These are phyloP conservation scores for Moniliella sp. DNA, from an alignment of 1,284 basidiomycete genomes.

Conservation along the genomic window DNA sequence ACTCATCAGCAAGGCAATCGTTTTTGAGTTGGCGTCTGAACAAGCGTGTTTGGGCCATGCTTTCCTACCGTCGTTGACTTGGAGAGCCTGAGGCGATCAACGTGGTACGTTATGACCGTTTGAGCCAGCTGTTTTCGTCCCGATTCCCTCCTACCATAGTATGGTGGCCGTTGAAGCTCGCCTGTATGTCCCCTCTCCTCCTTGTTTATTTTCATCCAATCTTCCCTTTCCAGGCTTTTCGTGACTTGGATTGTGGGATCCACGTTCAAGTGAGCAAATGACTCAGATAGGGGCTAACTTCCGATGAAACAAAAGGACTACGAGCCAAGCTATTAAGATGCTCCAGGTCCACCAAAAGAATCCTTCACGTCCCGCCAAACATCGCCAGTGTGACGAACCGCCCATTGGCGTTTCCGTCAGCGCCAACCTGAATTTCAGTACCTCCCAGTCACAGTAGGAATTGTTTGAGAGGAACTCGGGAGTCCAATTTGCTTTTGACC, in stretches of 20 bases:
- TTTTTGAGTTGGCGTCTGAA: slow-evolving; percentile 28
- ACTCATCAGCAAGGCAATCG: slow-evolving; percentile 19
- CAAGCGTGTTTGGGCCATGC: slow-evolving; percentile 33
- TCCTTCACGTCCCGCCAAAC: slow-evolving; percentile 65
- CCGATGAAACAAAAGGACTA: slow-evolving; percentile 25
- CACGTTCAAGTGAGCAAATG: slow-evolving; percentile 45
- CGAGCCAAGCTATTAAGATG: slow-evolving; percentile 80
- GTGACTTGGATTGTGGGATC: no score
- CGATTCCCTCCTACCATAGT: slow-evolving; percentile 45
- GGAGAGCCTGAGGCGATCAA: slow-evolving; percentile 94
- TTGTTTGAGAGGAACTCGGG: slow-evolving; percentile 67
- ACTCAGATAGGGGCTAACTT: slow-evolving; percentile 37
- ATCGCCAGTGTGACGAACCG: slow-evolving; percentile 81
- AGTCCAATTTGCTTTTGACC: slow-evolving; percentile 93
- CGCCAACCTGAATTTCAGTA: slow-evolving; percentile 90
- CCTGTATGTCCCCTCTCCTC: no score
- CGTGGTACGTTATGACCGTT: slow-evolving; percentile 52
- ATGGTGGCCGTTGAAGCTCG: slow-evolving; percentile 59
- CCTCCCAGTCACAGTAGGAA: slow-evolving; percentile 68
- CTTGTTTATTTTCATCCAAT: no score
- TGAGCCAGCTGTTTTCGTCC: slow-evolving; percentile 41
- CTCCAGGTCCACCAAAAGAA: slow-evolving; percentile 89
- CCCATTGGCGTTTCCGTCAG: slow-evolving; percentile 46
- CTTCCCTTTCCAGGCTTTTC: no score
- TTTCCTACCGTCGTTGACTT: slow-evolving; percentile 42